phyloP scores from a whole-genome alignment of 306 rosid species.

The Neltuma alba region DNA sequence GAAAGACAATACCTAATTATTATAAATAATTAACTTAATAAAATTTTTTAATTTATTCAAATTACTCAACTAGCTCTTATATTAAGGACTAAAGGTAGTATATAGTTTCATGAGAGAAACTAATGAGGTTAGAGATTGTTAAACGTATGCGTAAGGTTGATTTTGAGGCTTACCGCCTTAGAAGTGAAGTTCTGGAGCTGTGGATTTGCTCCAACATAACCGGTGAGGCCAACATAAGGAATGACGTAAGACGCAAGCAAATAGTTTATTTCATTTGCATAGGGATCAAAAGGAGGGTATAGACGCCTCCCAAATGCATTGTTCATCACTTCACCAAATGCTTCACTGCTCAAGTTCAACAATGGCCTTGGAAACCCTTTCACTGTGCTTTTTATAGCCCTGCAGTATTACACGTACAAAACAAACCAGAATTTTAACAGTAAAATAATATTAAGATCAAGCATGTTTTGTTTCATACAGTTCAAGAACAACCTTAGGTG shows the following conservation, averaged over 20 bases:
- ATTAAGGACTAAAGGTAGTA: too few relatives aligned
- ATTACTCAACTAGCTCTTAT: too few relatives aligned
- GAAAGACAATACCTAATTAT: too few relatives aligned
- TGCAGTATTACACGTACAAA: constrained; percentile 20
- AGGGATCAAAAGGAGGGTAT: constrained; percentile 74
- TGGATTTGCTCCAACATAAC: constrained; percentile 76
- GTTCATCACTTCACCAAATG: constrained; percentile 54
- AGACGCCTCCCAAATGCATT: constrained; percentile 49
- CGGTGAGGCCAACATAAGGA: constrained; percentile 92
- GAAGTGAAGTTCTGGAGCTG: constrained; percentile 44
- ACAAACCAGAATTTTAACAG: background rate
- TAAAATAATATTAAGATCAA: too few relatives aligned
- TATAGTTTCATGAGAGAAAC: background rate
- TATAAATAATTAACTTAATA: too few relatives aligned
- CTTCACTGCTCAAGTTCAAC: constrained; percentile 46
- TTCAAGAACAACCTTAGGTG: constrained; percentile 57
- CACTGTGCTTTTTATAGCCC: constrained; percentile 56
- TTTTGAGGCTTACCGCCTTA: constrained; percentile 45
- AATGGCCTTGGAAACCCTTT: constrained; percentile 69
- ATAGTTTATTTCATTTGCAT: constrained; percentile 58
- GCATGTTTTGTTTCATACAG: too few relatives aligned
- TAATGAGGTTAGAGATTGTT: too few relatives aligned
- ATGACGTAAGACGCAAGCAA: constrained; percentile 71
- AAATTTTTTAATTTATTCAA: too few relatives aligned
- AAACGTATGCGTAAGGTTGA: background rate